phyloP scores from a whole-genome alignment of 176 grass and related monocot genomes.

The Bothriochloa decipiens region DNA sequence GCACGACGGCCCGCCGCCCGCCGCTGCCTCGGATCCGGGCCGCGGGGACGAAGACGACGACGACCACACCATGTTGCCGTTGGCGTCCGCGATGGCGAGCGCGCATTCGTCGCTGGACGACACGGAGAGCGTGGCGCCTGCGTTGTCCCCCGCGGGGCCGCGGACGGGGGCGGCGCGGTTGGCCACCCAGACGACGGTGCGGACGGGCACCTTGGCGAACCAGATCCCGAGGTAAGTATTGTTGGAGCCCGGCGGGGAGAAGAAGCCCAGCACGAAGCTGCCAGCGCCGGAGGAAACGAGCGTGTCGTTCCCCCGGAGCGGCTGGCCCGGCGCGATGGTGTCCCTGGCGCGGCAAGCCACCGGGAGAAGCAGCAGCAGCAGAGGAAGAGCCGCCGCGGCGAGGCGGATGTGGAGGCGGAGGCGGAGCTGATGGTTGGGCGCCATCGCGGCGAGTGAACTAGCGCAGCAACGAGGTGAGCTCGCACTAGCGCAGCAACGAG shows the following conservation, averaged over 20 bases:
- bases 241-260: slow-evolving; percentile 53
- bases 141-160: slow-evolving; percentile 3
- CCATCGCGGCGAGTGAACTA: not conserved
- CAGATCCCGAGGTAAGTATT: slow-evolving; percentile 53
- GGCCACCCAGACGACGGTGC: slow-evolving; percentile 67
- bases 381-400: not conserved
- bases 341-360: slow-evolving; percentile 28
- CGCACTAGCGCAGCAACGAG: too few relatives aligned
- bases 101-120: slow-evolving; percentile 1
- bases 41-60: not conserved
- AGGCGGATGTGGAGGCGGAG: not conserved
- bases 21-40: not conserved
- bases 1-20: not conserved
- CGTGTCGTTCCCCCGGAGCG: slow-evolving; percentile 41
- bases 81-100: slow-evolving; percentile 38
- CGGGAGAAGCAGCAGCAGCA: not conserved
- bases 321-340: slow-evolving; percentile 40
- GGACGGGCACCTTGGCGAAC: slow-evolving; percentile 40
- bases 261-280: slow-evolving; percentile 63
- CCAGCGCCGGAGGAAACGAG: slow-evolving; percentile 46
- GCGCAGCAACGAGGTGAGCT: not conserved
- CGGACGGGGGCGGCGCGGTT: slow-evolving; percentile 46
- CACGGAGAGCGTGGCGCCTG: slow-evolving; percentile 40
- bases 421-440: not conserved
- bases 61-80: slow-evolving; percentile 46